A percentile compares a stretch with the other conserved stretches of the same genome.
These are phyloP conservation scores for Eucalyptus grandis DNA, from an alignment of 345 rosid genomes.

Conservation along the genomic window DNA sequence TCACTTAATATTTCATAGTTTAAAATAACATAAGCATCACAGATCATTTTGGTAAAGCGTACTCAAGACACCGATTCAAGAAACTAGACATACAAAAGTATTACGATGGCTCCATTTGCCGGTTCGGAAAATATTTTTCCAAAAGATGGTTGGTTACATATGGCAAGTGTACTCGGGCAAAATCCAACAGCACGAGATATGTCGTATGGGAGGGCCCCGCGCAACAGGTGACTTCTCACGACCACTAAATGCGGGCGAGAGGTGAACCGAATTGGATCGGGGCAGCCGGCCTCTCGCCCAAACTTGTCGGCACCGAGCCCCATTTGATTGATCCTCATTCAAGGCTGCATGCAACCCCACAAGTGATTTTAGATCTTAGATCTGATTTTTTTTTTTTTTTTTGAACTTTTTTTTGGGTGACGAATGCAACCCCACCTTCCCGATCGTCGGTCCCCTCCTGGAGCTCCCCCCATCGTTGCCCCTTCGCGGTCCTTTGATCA, in stretches of 20 bases:
- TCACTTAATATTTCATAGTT: rapidly evolving
- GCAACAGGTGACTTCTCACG: neutral
- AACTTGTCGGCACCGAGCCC: neutral
- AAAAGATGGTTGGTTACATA: too few relatives aligned
- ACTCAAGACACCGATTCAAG: rapidly evolving
- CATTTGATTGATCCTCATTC: neutral
- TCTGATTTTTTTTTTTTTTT: neutral
- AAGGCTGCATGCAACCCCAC: neutral
- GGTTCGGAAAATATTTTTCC: too few relatives aligned
- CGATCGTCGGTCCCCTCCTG: neutral
- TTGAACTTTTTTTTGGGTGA: neutral
- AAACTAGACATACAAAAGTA: too few relatives aligned
- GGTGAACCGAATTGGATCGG: neutral
- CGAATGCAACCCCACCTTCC: neutral
- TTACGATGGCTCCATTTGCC: too few relatives aligned
- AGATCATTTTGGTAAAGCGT: rapidly evolving
- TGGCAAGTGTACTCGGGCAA: neutral
- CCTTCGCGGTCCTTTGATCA: neutral
- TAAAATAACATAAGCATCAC: too few relatives aligned
- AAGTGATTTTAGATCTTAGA: neutral
- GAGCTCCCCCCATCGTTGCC: neutral
- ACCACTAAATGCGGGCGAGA: neutral
- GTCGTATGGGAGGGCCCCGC: neutral
- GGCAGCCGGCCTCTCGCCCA: rapidly evolving
- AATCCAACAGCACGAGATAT: neutral